phyloP scores from a whole-genome alignment of 176 grass and related monocot species.

The Musa acuminata region DNA sequence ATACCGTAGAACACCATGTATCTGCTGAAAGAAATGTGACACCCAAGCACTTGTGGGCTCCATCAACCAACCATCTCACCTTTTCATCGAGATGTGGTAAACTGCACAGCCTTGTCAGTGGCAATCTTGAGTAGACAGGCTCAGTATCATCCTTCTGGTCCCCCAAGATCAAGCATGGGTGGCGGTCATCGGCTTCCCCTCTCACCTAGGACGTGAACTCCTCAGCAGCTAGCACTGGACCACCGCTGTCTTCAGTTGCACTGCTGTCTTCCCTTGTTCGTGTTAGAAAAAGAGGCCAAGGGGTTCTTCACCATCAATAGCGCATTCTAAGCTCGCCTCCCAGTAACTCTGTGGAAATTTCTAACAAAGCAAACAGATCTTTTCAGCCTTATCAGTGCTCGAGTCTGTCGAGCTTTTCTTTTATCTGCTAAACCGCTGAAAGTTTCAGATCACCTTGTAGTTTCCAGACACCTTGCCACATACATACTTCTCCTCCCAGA shows the following conservation, averaged over 20 bases:
- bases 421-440: neutral
- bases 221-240: neutral
- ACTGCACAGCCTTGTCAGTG: too few species aligned
- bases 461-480: neutral
- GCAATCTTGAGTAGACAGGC: too few species aligned
- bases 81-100: too few species aligned
- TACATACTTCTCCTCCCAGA: neutral
- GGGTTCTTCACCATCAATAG: neutral
- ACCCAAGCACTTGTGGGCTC: too few species aligned
- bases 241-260: neutral
- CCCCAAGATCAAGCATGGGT: too few species aligned
- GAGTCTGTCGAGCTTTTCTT: neutral
- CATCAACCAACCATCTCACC: too few species aligned
- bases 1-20: too few species aligned
- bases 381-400: constrained; percentile 1
- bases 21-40: too few species aligned
- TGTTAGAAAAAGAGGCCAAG: neutral
- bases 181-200: too few species aligned
- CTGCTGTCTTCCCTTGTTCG: neutral
- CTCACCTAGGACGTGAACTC: neutral
- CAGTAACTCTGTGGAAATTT: neutral
- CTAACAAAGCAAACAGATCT: neutral
- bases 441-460: neutral
- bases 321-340: too few species aligned
- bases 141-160: too few species aligned